Conservation (phyloP, 164 flowering plant species). For the Echeveria elegans region DNA sequence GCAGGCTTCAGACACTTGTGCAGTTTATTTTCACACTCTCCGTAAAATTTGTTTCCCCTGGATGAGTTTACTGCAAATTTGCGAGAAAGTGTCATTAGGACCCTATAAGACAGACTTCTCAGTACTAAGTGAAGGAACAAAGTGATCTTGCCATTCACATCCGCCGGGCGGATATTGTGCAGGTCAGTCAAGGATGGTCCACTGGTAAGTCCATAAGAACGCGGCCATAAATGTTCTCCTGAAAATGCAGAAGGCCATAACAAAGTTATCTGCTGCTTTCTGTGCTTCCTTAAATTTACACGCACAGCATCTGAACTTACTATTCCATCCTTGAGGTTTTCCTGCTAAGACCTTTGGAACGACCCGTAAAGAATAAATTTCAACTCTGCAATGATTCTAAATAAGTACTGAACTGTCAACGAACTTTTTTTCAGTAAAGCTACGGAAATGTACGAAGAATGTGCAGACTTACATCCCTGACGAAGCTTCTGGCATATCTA, state of each 20-base stretch:
- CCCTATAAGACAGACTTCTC: background rate
- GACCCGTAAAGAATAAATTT: constrained; percentile 38
- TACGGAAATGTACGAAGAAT: background rate
- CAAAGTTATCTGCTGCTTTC: background rate
- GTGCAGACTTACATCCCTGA: constrained; percentile 24
- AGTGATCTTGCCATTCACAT: constrained; percentile 35
- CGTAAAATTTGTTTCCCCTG: constrained; percentile 51
- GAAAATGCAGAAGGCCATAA: constrained; percentile 5
- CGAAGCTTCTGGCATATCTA: constrained; percentile 40
- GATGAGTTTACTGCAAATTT: constrained; percentile 42
- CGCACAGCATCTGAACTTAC: constrained; percentile 23
- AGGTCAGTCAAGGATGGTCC: constrained; percentile 43
- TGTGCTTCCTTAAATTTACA: background rate
- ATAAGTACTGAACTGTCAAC: background rate
- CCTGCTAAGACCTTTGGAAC: constrained; percentile 42
- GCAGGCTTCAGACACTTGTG: constrained; percentile 38
- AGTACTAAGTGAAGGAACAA: background rate
- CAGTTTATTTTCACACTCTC: constrained; percentile 30
- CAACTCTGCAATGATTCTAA: constrained; percentile 28
- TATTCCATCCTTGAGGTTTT: constrained; percentile 58
- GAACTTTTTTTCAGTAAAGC: no score
- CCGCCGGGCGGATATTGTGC: constrained; percentile 49
- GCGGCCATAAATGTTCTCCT: constrained; percentile 66
- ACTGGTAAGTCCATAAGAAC: constrained; percentile 37
- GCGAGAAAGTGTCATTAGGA: background rate